These are phyloP conservation scores for Chenopodium album DNA, from an alignment of 148 eudicot species.

Conservation along the genomic window DNA sequence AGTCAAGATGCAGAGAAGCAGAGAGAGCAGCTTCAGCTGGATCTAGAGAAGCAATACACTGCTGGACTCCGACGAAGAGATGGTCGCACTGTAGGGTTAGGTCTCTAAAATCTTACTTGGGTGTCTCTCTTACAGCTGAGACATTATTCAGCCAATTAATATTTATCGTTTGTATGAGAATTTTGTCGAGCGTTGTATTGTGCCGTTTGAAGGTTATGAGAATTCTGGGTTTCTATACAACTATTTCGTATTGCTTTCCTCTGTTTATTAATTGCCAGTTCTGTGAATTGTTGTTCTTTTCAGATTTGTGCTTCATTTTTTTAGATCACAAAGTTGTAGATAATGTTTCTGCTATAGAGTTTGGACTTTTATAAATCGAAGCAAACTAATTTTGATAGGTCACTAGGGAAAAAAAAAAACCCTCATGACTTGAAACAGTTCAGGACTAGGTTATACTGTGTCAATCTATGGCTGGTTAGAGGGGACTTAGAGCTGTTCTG, in stretches of 20 bases:
- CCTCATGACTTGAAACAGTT: too few species aligned
- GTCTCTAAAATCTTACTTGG: slow-evolving; percentile 42
- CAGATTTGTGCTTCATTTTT: too few species aligned
- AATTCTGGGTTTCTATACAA: slow-evolving; percentile 2
- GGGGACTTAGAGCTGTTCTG: too few species aligned
- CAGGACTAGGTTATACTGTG: too few species aligned
- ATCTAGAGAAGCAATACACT: slow-evolving; percentile 90
- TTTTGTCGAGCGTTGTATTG: slow-evolving; percentile 3
- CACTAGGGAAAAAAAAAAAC: too few species aligned
- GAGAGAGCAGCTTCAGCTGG: slow-evolving; percentile 72
- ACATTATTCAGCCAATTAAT: slow-evolving; percentile 13
- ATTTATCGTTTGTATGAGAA: slow-evolving; percentile 18
- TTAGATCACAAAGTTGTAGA: too few species aligned
- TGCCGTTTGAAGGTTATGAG: not conserved
- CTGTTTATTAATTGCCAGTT: not conserved
- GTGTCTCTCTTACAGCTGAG: not conserved
- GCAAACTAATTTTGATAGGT: too few species aligned
- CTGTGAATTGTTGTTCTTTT: too few species aligned
- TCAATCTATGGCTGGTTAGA: too few species aligned
- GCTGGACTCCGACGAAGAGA: slow-evolving; percentile 95
- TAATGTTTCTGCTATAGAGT: too few species aligned
- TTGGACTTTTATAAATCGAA: too few species aligned
- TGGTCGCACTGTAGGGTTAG: slow-evolving; percentile 95
- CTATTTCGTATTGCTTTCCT: not conserved
- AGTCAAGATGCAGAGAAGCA: slow-evolving; percentile 68